A percentile compares a stretch with the other conserved stretches of the same genome.
Conservation (phyloP, 306 rosid species). For the Adenanthera pavonina region DNA sequence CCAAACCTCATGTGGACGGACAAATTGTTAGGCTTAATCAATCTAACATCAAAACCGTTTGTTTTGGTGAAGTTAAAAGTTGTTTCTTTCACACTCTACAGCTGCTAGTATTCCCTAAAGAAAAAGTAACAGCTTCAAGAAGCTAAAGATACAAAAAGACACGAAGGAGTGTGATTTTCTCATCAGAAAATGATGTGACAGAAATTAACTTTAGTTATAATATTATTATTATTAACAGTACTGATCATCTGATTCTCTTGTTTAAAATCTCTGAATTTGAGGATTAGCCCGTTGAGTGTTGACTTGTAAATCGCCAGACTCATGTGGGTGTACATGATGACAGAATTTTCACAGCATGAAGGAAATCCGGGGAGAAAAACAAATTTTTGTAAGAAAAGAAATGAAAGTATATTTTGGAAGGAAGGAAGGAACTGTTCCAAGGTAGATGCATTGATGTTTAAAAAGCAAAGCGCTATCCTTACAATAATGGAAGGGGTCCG, state of each 20-base stretch:
- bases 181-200: not conserved
- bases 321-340: slow-evolving; percentile 39
- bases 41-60: not conserved
- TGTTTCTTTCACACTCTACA: not conserved
- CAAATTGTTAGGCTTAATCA: not conserved
- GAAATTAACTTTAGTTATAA: not conserved
- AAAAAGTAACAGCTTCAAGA: not conserved
- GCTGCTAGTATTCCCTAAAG: not conserved
- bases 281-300: not conserved
- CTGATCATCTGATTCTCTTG: not conserved
- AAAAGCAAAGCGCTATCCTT: not conserved
- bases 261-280: not conserved
- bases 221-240: not conserved
- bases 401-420: not conserved
- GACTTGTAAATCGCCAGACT: not conserved
- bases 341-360: slow-evolving; percentile 6
- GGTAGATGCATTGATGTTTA: slow-evolving; percentile 31
- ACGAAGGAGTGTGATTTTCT: not conserved
- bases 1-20: not conserved
- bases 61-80: not conserved
- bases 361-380: slow-evolving; percentile 13
- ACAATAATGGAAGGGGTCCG: slow-evolving; percentile 14
- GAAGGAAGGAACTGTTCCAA: not conserved
- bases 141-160: not conserved
- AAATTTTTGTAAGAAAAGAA: too few species aligned